Percentiles rank a stretch among this genome's conserved stretches.
Evolutionary conservation across 306 rosid species (phyloP).

Genomic region (Ormosia emarginata): DNA sequence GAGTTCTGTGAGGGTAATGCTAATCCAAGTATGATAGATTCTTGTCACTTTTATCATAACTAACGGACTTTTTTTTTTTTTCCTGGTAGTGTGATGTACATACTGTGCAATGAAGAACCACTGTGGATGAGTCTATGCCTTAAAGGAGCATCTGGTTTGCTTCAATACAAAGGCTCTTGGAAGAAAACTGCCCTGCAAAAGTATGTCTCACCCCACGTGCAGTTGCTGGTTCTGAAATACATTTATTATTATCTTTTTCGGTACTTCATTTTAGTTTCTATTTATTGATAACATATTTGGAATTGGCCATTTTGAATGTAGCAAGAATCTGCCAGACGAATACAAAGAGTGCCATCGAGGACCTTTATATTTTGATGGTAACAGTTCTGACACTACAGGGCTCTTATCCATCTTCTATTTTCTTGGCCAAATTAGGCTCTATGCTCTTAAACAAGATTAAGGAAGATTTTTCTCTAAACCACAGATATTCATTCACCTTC

Average conservation of each 20-base stretch:
- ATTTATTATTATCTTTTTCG: not conserved
- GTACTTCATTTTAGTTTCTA: not conserved
- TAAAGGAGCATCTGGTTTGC: conserved; percentile 50
- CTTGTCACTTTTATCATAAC: not conserved
- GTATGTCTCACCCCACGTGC: conserved; percentile 39
- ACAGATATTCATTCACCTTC: conserved; percentile 15
- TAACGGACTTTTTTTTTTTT: not conserved
- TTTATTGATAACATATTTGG: not conserved
- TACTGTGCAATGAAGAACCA: conserved; percentile 86
- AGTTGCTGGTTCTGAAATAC: not conserved
- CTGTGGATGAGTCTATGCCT: conserved; percentile 88
- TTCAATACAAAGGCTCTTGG: conserved; percentile 86
- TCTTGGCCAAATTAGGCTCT: not conserved
- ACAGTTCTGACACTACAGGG: not conserved
- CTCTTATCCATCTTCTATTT: not conserved
- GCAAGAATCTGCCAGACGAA: conserved; percentile 50
- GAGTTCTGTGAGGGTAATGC: not conserved
- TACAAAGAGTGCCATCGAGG: conserved; percentile 30
- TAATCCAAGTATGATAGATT: not conserved
- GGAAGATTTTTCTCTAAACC: not conserved
- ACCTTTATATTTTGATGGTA: conserved; percentile 72
- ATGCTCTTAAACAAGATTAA: not conserved
- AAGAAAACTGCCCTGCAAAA: conserved; percentile 71
- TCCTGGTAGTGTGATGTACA: conserved; percentile 75
- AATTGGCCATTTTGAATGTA: conserved; percentile 40